Base-by-base conservation (phyloP, 2,329 filamentous ascomycete species). In the Trichoderma afroharzianum region DNA sequence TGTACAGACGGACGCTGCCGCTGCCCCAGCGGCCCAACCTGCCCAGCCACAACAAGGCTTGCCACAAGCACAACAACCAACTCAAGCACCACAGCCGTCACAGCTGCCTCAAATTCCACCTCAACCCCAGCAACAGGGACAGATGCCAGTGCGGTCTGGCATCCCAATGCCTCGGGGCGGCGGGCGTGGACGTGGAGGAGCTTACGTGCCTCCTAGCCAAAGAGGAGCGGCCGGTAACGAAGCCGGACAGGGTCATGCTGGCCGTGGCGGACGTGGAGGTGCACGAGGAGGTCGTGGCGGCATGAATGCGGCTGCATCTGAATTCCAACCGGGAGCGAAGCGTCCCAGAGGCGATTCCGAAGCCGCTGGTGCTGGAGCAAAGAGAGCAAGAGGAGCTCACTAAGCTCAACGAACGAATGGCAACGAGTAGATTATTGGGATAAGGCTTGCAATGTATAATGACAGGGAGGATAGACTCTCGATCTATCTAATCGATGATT, bases 261-360 rank as follows among this genome's bases (percentile, higher is more conserved):
- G 80, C 21, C 76, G 82, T 26, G 79, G 82, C 63, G 80, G 81
- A 61, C 82, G 86, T 58, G 85, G 86, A 30, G 84, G 81, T 59
- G 77, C 74, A 18, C 75, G 82, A 53, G 82, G 82, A 28, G 81
- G 83, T 36, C 82, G 85, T 26, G 80, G 80, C 70, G 81, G 72
- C 12, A 75, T 90, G 75, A 90, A 87, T 74, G 83, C 85, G 1
- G 80, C 80, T 14, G 88, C 85, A 11, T 81, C 84, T 63, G 89
- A 90, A 71, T 86, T 88, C 74, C 87, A 88, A 55, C 85, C 86
- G 9, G 87, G 88, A 4, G 87, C 84, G 74, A 90, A 90, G 80
- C 83, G 88, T 32, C 84, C 86, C 15, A 82, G 88, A 68, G 87
- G 88, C 63, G 88, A 90, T 69, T 82, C 80, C 0, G 83, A 84